Conservation (phyloP, 2,329 filamentous ascomycete species). For the Colletotrichum shisoi region DNA sequence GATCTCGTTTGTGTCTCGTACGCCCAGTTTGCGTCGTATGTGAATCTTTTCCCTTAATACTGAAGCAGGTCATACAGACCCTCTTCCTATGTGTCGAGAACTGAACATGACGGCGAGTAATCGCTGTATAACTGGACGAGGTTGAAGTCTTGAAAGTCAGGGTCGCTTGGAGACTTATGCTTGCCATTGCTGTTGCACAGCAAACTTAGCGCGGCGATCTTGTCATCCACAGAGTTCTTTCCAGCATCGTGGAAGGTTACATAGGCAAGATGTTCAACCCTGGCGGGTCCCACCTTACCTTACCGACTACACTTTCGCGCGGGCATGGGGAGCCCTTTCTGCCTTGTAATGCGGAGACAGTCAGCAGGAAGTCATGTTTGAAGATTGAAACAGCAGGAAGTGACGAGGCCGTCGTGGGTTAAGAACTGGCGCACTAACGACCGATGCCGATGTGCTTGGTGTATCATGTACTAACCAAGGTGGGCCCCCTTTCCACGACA, state of each 20-base stretch:
- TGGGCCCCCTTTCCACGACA: neutral
- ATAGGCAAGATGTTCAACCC: neutral
- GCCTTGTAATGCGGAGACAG: neutral
- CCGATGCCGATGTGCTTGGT: neutral
- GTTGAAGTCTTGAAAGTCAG: neutral
- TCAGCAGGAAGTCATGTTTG: neutral
- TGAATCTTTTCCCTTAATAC: neutral
- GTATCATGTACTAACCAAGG: neutral
- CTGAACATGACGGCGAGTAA: neutral
- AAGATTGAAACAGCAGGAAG: neutral
- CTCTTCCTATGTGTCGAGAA: neutral
- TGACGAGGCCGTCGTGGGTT: neutral
- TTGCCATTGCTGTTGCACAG: slow-evolving; percentile 11
- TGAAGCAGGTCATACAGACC: neutral
- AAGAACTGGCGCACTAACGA: too few relatives aligned
- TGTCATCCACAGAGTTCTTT: neutral
- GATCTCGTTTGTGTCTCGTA: neutral
- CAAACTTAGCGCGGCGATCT: neutral
- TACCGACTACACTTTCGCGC: neutral
- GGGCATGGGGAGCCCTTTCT: neutral
- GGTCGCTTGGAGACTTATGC: neutral
- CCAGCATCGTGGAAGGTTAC: neutral
- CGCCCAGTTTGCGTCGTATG: slow-evolving; percentile 4
- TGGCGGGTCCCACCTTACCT: neutral
- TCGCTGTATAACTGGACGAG: neutral